Conservation (phyloP, 2,329 filamentous ascomycete genomes). For the Penicillium sp. region DNA sequence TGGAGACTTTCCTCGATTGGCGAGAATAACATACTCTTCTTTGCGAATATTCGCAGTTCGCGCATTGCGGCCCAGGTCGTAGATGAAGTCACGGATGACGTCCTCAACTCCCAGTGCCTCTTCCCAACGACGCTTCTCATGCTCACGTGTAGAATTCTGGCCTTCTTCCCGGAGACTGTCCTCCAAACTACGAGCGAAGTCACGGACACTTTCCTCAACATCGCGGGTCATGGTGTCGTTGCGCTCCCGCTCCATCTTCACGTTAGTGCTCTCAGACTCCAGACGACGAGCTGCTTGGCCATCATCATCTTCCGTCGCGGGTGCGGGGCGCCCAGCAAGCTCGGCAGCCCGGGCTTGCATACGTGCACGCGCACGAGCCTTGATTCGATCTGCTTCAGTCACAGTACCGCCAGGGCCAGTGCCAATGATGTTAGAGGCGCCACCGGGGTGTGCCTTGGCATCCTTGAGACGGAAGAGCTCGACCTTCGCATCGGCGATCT, state of each 20-base stretch:
- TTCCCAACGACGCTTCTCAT: constrained; percentile 91
- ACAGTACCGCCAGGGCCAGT: constrained; percentile 87
- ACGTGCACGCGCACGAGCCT: constrained; percentile 92
- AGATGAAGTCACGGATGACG: constrained; percentile 96
- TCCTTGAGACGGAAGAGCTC: constrained; percentile 93
- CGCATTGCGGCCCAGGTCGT: constrained; percentile 85
- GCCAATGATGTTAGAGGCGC: constrained; percentile 76
- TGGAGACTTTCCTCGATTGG: not conserved
- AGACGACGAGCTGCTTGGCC: constrained; percentile 76
- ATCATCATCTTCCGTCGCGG: constrained; percentile 66
- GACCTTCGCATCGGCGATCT: constrained; percentile 84
- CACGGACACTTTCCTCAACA: constrained; percentile 91
- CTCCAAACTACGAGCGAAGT: constrained; percentile 81
- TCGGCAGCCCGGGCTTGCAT: constrained; percentile 98
- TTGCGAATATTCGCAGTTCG: constrained; percentile 68
- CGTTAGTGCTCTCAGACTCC: constrained; percentile 80
- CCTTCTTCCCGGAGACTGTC: constrained; percentile 79
- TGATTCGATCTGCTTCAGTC: constrained; percentile 90
- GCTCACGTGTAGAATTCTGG: constrained; percentile 73
- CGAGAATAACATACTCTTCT: constrained; percentile 50
- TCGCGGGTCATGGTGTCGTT: constrained; percentile 96
- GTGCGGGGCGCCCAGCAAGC: constrained; percentile 76
- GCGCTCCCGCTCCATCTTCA: constrained; percentile 81
- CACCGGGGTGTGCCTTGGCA: constrained; percentile 83
- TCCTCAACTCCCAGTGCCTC: constrained; percentile 95